Base-by-base conservation (phyloP, 2,329 filamentous ascomycete genomes). In the Thelonectria discophora region DNA sequence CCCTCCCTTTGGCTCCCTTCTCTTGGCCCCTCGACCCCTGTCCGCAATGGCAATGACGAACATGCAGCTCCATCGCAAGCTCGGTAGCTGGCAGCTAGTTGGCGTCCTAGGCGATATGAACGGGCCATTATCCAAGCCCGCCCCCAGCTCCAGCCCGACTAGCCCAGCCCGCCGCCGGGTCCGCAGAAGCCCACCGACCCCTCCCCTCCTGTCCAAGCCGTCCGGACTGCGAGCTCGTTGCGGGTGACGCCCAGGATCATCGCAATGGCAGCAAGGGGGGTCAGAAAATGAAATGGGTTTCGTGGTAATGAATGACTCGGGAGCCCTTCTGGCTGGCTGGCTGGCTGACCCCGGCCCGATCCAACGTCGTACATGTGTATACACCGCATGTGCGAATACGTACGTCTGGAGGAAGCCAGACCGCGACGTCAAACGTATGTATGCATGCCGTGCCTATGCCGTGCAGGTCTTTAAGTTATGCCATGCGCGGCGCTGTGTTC, bases 81-180 rank as follows among this genome's bases (percentile, higher is more conserved):
- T 71, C 69, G 69, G 69, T 71, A 71, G 69, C 69, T 71, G 67
- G 55, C 64, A 63, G 59, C 57, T 71, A 71, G 69, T 42, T 60
- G 34, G 58, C 57, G 43, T 45, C 55, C 56, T 60, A 61, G 60
- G 50, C 66, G 63, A 68, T 65, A 67, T 70, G 65, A 66, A 70
- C 60, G 63, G 65, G 68, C 61, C 65, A 62, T 53, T 61, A 47
- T 65, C 57, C 57, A 62, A 69, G 67, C 60, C 64, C 68, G 58
- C 62, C 54, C 65, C 64, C 58, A 69, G 60, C 56, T 65, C 32
- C 57, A 63, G 64, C 58, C 64, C 60, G 64, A 53, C 64, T 59
- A 58, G 50, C 60, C 45, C 64, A 68, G 62, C 58, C 63, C 37
- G 32, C 56, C 61, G 57, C 58, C 52, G 49, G 55, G 56, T 51